Evolutionary conservation across 2,329 filamentous ascomycete species (phyloP).

Genomic region (Fusarium anthophilum): DNA sequence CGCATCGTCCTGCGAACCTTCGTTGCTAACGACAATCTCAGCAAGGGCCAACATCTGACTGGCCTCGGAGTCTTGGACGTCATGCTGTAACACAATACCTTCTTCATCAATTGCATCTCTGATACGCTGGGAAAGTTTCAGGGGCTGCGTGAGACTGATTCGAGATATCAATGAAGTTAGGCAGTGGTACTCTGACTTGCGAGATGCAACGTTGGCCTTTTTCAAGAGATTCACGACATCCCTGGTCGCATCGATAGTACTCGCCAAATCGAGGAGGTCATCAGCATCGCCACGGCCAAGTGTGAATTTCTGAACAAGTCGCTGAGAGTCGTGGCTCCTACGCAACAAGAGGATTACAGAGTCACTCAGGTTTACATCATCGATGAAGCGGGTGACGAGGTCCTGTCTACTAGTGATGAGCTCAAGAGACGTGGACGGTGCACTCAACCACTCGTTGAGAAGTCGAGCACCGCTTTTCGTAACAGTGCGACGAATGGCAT

Average conservation of each 20-base stretch:
- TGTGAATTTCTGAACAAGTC: constrained; percentile 93
- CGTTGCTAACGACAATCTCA: constrained; percentile 73
- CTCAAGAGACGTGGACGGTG: constrained; percentile 86
- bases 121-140: constrained; percentile 76
- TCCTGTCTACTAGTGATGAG: constrained; percentile 84
- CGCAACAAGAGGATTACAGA: constrained; percentile 73
- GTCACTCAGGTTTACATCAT: constrained; percentile 74
- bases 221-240: constrained; percentile 66
- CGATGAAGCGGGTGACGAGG: constrained; percentile 79
- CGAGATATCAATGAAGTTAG: constrained; percentile 61
- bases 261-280: constrained; percentile 84
- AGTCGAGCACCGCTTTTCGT: constrained; percentile 91
- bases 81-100: constrained; percentile 82
- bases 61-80: constrained; percentile 76
- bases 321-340: constrained; percentile 84
- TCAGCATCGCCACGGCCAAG: constrained; percentile 92
- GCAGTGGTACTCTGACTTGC: constrained; percentile 44
- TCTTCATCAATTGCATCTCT: constrained; percentile 89
- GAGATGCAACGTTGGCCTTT: constrained; percentile 25
- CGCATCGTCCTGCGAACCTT: constrained; percentile 68
- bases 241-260: constrained; percentile 79
- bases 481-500: constrained; percentile 88
- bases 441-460: constrained; percentile 84
- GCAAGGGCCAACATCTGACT: constrained; percentile 77
- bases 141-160: constrained; percentile 73